phyloP scores from a whole-genome alignment of 768 basidiomycete species.

The Termitomyces sp. region DNA sequence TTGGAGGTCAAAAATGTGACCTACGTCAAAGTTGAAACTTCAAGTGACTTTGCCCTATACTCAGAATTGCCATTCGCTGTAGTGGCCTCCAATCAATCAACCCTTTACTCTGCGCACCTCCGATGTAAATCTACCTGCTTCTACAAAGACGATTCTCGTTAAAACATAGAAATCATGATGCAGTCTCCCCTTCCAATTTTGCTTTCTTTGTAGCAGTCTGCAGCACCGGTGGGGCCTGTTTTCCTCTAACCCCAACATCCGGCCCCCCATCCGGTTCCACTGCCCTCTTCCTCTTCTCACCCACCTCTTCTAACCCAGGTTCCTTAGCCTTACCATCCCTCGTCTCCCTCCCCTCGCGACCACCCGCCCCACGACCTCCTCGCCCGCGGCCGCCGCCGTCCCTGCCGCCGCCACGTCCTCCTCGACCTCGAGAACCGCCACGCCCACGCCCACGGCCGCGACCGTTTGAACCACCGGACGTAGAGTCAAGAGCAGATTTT shows the following conservation, averaged over 20 bases:
- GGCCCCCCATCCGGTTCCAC: slow-evolving; percentile 77
- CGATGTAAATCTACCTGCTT: not conserved
- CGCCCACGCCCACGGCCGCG: slow-evolving; percentile 18
- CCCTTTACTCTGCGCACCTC: not conserved
- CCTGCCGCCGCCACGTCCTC: slow-evolving; percentile 40
- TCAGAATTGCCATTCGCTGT: no score
- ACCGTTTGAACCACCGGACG: slow-evolving; percentile 12
- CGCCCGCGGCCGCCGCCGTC: slow-evolving; percentile 40
- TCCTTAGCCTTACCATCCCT: slow-evolving; percentile 25
- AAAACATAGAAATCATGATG: slow-evolving; percentile 10
- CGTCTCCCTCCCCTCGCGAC: slow-evolving; percentile 37
- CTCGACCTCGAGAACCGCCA: slow-evolving; percentile 17
- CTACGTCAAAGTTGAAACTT: no score
- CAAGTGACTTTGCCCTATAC: no score
- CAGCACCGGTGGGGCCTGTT: slow-evolving; percentile 47
- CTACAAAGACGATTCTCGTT: not conserved
- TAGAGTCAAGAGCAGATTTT: slow-evolving; percentile 33
- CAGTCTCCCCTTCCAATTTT: slow-evolving; percentile 30
- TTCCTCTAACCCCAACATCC: slow-evolving; percentile 59
- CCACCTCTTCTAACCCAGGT: slow-evolving; percentile 38
- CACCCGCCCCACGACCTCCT: slow-evolving; percentile 25
- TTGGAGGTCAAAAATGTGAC: no score
- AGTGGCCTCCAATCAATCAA: no score
- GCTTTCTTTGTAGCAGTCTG: slow-evolving; percentile 36
- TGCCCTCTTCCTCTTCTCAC: slow-evolving; percentile 73